These are phyloP conservation scores for Botrytis porri DNA, from an alignment of 2,329 filamentous ascomycete genomes.

Conservation along the genomic window DNA sequence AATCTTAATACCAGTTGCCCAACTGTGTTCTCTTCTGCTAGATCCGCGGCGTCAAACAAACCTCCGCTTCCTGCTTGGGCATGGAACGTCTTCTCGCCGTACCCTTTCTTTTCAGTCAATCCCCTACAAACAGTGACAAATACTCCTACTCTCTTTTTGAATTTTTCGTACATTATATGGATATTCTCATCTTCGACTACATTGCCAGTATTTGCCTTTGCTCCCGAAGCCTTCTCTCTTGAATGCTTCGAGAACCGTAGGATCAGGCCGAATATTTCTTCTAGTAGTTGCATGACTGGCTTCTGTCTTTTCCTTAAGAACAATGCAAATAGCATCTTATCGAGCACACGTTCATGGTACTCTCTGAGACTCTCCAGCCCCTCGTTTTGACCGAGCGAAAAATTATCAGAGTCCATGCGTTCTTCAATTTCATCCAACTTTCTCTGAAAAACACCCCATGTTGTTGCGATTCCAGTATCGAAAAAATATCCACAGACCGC, in stretches of 20 bases:
- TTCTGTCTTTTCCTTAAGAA: slow-evolving; percentile 73
- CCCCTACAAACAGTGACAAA: slow-evolving; percentile 72
- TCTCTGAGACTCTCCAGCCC: slow-evolving; percentile 66
- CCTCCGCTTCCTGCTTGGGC: slow-evolving; percentile 33
- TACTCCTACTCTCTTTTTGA: slow-evolving; percentile 68
- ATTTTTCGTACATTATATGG: slow-evolving; percentile 57
- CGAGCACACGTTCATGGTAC: slow-evolving; percentile 69
- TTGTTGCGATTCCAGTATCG: slow-evolving; percentile 68
- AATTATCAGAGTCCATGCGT: slow-evolving; percentile 46
- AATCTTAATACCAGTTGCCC: slow-evolving; percentile 65
- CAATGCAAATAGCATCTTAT: slow-evolving; percentile 70
- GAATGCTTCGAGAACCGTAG: slow-evolving; percentile 63
- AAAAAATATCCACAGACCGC: slow-evolving; percentile 75
- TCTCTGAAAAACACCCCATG: slow-evolving; percentile 69
- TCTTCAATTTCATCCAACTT: slow-evolving; percentile 63
- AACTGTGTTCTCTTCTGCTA: slow-evolving; percentile 56
- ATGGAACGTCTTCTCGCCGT: slow-evolving; percentile 37
- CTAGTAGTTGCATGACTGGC: slow-evolving; percentile 68
- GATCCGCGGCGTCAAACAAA: slow-evolving; percentile 41
- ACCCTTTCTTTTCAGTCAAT: slow-evolving; percentile 59
- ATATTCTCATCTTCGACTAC: slow-evolving; percentile 40
- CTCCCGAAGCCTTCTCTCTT: slow-evolving; percentile 43
- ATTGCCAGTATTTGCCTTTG: slow-evolving; percentile 32
- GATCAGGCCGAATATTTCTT: slow-evolving; percentile 73
- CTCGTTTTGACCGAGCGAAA: slow-evolving; percentile 45